Base-by-base conservation (phyloP, 768 basidiomycete species). In the Serpula lacrymans region DNA sequence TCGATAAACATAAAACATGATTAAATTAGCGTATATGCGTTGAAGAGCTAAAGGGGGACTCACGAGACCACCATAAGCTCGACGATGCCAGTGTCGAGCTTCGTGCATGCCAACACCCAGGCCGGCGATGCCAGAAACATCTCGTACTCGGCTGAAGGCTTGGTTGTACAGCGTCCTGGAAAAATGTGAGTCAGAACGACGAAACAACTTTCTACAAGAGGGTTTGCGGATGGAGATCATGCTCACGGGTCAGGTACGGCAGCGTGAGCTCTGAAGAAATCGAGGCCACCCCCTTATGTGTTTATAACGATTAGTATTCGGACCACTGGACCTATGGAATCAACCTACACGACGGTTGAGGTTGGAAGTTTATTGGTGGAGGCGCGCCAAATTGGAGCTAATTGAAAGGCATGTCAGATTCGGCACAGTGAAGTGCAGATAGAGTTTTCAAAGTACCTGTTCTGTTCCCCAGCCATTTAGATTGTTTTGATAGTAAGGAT, bases 211-310 rank as follows among this genome's bases (percentile, higher is more conserved):
- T 13, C 18, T 10, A 20, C 14, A 16, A 32, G 13, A 26, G 14
- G 16, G 25, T 38, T 48, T 37, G 45, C 47, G 38, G 34, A 29
- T 42, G 41, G n/a, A 26, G 41, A 28, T 18, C 63, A 62, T 4
- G 56, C 79, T 70, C 58, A 83, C 80, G 74, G 72, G 54, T 83
- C 78, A 34, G 70, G 64, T 46, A 67, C 72, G 35, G 61, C 49
- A 25, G 79, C 78, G 55, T 82, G 79, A 21, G 82, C 82, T 39
- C 74, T 72, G 57, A 77, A 84, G 50, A 69, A 84, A 52, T 85
- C 80, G 48, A 62, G 55, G 12, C 80, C 82, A 37, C 70, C 65
- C 81, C 82, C 82, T 84, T 53, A 40, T 53, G 26, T 41, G 35
- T 65, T 48, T 72, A 71, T 46, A 69, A 70, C 28, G 42, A 53